Percentiles rank a stretch among this genome's conserved stretches.
These are phyloP conservation scores for Bipolaris zeicola DNA, from an alignment of 2,329 filamentous ascomycete species.

Conservation along the genomic window DNA sequence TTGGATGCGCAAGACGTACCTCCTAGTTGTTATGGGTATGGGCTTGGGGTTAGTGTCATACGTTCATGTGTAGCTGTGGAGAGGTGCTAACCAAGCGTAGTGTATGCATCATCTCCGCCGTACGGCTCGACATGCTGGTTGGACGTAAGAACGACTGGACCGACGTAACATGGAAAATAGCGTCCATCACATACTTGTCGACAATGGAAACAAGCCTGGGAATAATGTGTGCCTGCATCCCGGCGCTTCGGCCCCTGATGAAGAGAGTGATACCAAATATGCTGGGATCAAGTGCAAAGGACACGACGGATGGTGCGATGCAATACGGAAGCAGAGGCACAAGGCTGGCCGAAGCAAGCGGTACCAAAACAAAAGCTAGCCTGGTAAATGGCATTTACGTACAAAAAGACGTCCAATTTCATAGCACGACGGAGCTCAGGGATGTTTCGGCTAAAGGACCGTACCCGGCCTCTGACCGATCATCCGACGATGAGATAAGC, in stretches of 20 bases:
- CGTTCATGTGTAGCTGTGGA: not conserved
- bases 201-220: not conserved
- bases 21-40: not conserved
- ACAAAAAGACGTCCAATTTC: not conserved
- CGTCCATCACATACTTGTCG: not conserved
- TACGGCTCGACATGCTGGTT: not conserved
- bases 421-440: not conserved
- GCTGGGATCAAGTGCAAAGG: not conserved
- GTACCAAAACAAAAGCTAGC: not conserved
- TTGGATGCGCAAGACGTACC: not conserved
- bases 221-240: not conserved
- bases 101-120: not conserved
- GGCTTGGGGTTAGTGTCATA: not conserved
- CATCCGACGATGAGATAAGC: not conserved
- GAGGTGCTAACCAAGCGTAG: not conserved
- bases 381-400: not conserved
- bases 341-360: too few species aligned
- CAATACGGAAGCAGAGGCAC: not conserved
- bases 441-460: not conserved
- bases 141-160: not conserved
- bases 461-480: not conserved
- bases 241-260: not conserved
- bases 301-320: not conserved
- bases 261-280: not conserved
- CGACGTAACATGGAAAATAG: not conserved